Evolutionary conservation across 225 moss, liverwort and hornwort genomes (phyloP).

Genomic region (Takakia lepidozioides): DNA sequence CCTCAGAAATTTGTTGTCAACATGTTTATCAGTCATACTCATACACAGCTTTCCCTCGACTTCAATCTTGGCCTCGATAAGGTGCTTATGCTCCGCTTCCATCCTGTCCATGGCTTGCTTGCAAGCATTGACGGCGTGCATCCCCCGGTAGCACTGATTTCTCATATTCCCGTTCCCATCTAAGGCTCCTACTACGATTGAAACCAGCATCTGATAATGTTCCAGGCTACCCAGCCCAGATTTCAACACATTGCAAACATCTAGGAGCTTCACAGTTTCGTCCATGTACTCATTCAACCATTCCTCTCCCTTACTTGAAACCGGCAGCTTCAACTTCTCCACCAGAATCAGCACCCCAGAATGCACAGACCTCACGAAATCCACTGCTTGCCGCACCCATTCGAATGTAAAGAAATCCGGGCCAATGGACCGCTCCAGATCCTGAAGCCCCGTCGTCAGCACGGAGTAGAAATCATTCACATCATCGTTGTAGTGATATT

Average conservation of each 20-base stretch:
- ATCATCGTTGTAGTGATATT: too few relatives aligned
- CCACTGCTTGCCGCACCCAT: too few relatives aligned
- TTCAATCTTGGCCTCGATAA: conserved; percentile 38
- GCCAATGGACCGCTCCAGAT: too few relatives aligned
- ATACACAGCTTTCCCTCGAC: conserved; percentile 24
- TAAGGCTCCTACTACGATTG: conserved; percentile 13
- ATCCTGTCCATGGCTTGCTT: conserved; percentile 27
- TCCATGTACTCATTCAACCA: conserved; percentile 54
- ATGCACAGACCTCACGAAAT: too few relatives aligned
- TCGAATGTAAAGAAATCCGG: too few relatives aligned
- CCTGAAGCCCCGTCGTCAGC: too few relatives aligned
- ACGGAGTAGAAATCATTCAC: too few relatives aligned
- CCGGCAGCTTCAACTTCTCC: conserved; percentile 33
- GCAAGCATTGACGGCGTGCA: conserved; percentile 28
- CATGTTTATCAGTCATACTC: conserved; percentile 33
- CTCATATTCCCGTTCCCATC: conserved; percentile 10
- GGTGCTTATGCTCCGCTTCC: conserved; percentile 24
- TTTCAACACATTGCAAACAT: conserved; percentile 50
- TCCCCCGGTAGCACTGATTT: conserved; percentile 12
- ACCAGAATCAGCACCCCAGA: conserved; percentile 23
- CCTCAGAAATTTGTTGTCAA: conserved; percentile 38
- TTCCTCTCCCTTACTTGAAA: conserved; percentile 28
- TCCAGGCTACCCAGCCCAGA: conserved; percentile 26
- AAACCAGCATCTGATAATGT: conserved; percentile 39
- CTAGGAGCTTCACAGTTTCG: conserved; percentile 43